Evolutionary conservation across 176 grass and related monocot genomes (phyloP).

Genomic region (Carex myosuroides): DNA sequence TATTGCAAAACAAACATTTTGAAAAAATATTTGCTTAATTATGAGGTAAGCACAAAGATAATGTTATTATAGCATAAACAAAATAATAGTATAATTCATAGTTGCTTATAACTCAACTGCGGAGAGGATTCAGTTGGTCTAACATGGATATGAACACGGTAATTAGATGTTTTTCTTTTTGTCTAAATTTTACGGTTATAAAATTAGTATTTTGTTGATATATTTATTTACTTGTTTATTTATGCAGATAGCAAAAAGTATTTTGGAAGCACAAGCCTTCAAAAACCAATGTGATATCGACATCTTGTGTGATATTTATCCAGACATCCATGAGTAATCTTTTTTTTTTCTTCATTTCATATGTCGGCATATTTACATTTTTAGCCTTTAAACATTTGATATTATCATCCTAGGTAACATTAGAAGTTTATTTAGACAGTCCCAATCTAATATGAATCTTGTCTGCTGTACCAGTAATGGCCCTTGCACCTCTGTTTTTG

Average conservation of each 20-base stretch:
- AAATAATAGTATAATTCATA: slow-evolving; percentile 1
- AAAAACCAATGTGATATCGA: slow-evolving; percentile 34
- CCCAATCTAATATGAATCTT: neutral
- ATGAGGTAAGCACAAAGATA: no score
- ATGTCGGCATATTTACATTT: neutral
- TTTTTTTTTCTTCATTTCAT: neutral
- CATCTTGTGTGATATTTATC: slow-evolving; percentile 27
- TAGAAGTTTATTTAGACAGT: neutral
- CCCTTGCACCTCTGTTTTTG: no score
- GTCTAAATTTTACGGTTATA: neutral
- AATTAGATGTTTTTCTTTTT: slow-evolving; percentile 3
- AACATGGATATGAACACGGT: slow-evolving; percentile 69
- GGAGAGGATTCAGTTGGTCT: slow-evolving; percentile 29
- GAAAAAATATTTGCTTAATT: no score
- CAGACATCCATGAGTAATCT: neutral
- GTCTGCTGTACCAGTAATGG: no score
- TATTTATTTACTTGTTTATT: slow-evolving; percentile 23
- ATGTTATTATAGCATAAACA: no score
- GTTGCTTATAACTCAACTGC: slow-evolving; percentile 58
- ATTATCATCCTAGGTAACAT: neutral
- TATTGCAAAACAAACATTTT: no score
- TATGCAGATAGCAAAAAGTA: slow-evolving; percentile 36
- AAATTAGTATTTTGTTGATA: neutral
- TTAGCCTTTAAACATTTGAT: neutral
- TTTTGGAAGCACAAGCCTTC: slow-evolving; percentile 53